Evolutionary conservation across 352 stramenopile species (phyloP), one percentile per base, ranked within the genome.

Genomic region (Phytopythium vexans): DNA sequence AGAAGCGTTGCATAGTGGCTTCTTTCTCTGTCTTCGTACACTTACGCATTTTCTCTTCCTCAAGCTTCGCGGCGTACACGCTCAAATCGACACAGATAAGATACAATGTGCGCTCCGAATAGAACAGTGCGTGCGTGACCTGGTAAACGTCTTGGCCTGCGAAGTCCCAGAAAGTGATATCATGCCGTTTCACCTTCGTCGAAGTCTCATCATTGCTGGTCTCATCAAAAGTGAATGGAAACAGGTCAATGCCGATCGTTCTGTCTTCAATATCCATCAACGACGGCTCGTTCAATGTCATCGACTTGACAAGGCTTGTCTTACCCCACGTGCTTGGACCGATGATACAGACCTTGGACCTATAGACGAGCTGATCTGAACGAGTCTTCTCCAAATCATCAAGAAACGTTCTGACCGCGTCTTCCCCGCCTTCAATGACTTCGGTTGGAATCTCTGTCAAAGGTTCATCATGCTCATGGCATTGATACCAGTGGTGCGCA

Each of bases 231-330:
- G 50, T 15, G 34, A 58, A 71, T 2, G 61, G 31, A 14, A 69
- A 59, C 6, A 74, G 42, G 12, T 76, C 63, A 14, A 76, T 70
- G 6, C 67, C 67, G 43, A 72, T 66, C 3, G 67, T 76, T 3
- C 67, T 63, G 15, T 60, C 39, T 36, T 72, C 63, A 10, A 58
- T 57, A 6, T 51, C 34, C 15, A 63, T 54, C 4, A 70, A 47
- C 1, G 38, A 54, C 4, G 54, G 34, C 16, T 37, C 9, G n/a
- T 54, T 50, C n/a, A 38, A 47, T 11, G 27, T 53, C n/a, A 72
- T 51, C 35, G 53, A 70, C 40, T 66, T 66, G 41, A 72, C 64
- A 35, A 76, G 50, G 32, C 63, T 72, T 0, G 67, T 76, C 38
- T 72, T 76, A 3, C 66, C 63, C 60, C 56, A 70, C 14, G 49